These are phyloP conservation scores for Gamsiella multidivaricata DNA, from an alignment of 192 early-diverging fungal species.

Conservation along the genomic window DNA sequence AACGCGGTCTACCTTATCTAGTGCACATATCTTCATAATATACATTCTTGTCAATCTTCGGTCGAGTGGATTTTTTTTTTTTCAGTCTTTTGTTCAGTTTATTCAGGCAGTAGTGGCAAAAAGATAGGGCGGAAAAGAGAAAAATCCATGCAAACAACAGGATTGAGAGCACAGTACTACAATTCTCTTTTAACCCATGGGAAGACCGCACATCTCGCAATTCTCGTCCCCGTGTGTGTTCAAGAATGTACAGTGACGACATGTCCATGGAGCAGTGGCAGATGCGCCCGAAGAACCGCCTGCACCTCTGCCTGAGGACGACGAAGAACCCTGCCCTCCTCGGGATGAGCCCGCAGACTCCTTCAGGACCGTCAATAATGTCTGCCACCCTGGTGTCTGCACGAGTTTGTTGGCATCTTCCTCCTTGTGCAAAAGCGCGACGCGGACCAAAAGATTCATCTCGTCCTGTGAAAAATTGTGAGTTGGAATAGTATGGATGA, in stretches of 20 bases:
- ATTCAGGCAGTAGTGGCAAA: too few relatives aligned
- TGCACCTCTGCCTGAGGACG: slow-evolving; percentile 23
- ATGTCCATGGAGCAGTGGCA: slow-evolving; percentile 62
- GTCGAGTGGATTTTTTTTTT: too few relatives aligned
- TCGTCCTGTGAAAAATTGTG: slow-evolving; percentile 55
- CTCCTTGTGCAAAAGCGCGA: slow-evolving; percentile 48
- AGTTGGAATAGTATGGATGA: too few relatives aligned
- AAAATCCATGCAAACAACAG: too few relatives aligned
- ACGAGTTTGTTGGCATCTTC: slow-evolving; percentile 50
- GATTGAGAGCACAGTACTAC: too few relatives aligned
- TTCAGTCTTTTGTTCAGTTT: too few relatives aligned
- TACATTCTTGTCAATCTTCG: not conserved
- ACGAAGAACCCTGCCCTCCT: slow-evolving; percentile 17
- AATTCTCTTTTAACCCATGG: slow-evolving; percentile 57
- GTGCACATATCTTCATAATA: slow-evolving; percentile 3
- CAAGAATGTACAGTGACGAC: slow-evolving; percentile 84
- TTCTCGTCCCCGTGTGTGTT: slow-evolving; percentile 69
- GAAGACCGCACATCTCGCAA: slow-evolving; percentile 90
- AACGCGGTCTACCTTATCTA: not conserved
- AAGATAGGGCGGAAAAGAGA: too few relatives aligned
- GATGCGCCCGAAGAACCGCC: slow-evolving; percentile 26
- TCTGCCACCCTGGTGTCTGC: slow-evolving; percentile 74
- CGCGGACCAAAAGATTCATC: slow-evolving; percentile 59
- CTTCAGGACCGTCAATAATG: slow-evolving; percentile 69
- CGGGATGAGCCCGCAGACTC: slow-evolving; percentile 56